Percentiles rank a stretch among this genome's conserved stretches.
phyloP scores from a whole-genome alignment of 2,329 filamentous ascomycete genomes.

The Botrytis byssoidea region DNA sequence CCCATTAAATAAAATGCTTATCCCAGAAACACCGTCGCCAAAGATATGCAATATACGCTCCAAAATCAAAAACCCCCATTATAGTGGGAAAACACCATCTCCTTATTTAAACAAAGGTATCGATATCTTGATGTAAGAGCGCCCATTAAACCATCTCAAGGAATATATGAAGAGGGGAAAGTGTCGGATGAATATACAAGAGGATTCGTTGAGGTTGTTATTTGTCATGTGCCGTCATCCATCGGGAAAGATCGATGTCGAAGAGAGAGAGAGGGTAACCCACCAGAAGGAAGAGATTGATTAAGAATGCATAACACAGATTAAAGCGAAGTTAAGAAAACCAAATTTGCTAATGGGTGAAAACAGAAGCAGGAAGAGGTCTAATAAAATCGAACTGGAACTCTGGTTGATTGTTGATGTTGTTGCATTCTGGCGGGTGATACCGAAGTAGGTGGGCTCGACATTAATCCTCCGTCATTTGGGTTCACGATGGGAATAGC shows the following conservation, averaged over 20 bases:
- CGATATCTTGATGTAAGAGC: slow-evolving; percentile 38
- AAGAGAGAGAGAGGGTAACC: slow-evolving; percentile 34
- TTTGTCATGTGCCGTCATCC: slow-evolving; percentile 30
- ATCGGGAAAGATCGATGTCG: slow-evolving; percentile 36
- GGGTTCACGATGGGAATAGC: slow-evolving; percentile 98
- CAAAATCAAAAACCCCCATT: slow-evolving; percentile 35
- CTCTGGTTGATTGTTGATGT: slow-evolving; percentile 23
- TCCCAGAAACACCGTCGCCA: slow-evolving; percentile 38
- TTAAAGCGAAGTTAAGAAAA: slow-evolving; percentile 33
- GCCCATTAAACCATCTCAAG: slow-evolving; percentile 36
- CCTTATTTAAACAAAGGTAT: slow-evolving; percentile 39
- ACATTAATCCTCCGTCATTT: slow-evolving; percentile 80
- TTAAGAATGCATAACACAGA: slow-evolving; percentile 34
- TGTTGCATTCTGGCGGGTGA: slow-evolving; percentile 60
- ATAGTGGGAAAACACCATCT: slow-evolving; percentile 35
- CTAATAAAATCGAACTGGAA: slow-evolving; percentile 36
- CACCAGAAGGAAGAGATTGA: slow-evolving; percentile 36
- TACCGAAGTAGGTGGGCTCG: slow-evolving; percentile 77
- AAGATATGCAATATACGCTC: slow-evolving; percentile 39
- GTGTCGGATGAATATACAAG: slow-evolving; percentile 39
- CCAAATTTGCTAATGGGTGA: slow-evolving; percentile 28
- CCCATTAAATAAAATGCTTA: slow-evolving; percentile 37
- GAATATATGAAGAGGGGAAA: slow-evolving; percentile 31
- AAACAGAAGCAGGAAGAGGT: slow-evolving; percentile 27
- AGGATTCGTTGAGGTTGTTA: slow-evolving; percentile 37